A percentile compares a stretch with the other conserved stretches of the same genome.
Conservation (phyloP, 257 asterid genomes). For the Gentiana dahurica region DNA sequence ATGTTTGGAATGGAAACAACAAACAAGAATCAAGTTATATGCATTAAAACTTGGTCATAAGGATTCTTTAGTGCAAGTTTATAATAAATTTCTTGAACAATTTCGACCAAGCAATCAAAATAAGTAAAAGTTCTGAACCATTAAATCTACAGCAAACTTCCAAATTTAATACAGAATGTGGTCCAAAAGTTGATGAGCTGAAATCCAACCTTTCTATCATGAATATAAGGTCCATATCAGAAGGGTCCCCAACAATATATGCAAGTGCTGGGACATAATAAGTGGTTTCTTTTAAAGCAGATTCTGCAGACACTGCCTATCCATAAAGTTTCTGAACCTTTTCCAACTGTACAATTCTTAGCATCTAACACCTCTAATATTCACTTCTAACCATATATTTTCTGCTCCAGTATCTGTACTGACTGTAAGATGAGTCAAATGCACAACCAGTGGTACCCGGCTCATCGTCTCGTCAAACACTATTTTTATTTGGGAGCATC, state of each 20-base stretch:
- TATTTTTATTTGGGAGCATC: too few species aligned
- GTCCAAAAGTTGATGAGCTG: background rate
- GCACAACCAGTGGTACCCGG: too few species aligned
- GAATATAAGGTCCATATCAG: constrained; percentile 3
- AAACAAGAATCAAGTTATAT: background rate
- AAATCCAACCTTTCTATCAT: constrained; percentile 3
- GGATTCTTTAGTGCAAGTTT: background rate
- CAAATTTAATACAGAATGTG: background rate
- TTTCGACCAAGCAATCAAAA: too few species aligned
- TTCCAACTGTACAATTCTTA: background rate
- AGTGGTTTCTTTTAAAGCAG: background rate
- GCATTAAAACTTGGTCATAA: background rate
- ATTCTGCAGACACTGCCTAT: background rate
- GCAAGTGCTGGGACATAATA: background rate
- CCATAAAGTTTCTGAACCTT: background rate
- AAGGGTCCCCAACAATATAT: constrained; percentile 7
- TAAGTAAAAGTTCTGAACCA: too few species aligned
- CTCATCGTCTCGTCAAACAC: too few species aligned
- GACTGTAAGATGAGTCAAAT: background rate
- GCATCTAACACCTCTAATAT: background rate
- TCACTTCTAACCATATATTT: background rate
- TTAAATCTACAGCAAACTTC: too few species aligned
- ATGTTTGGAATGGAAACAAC: background rate
- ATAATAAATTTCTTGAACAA: too few species aligned
- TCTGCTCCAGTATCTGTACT: constrained; percentile 1